Evolutionary conservation across 2,329 filamentous ascomycete genomes (phyloP).

Genomic region (Trichoderma hamatum): DNA sequence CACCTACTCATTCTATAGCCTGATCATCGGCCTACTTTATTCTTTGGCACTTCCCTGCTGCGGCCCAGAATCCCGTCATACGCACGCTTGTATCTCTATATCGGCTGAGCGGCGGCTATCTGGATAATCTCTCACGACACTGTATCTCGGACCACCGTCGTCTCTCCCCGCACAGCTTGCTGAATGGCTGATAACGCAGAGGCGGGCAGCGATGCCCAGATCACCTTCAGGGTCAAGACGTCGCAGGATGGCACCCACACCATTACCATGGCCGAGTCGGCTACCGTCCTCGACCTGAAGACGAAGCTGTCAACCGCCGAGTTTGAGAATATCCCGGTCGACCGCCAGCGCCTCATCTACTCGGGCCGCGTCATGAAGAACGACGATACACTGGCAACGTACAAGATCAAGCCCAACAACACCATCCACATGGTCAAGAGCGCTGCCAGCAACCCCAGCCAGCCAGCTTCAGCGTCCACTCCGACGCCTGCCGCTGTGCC

Average conservation of each 20-base stretch:
- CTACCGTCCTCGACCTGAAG: conserved; percentile 85
- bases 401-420: conserved; percentile 96
- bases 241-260: conserved; percentile 85
- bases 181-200: conserved; percentile 68
- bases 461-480: conserved; percentile 46
- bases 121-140: conserved; percentile 2
- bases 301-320: conserved; percentile 79
- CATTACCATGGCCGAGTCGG: conserved; percentile 76
- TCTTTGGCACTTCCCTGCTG: neutral
- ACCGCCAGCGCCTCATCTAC: conserved; percentile 94
- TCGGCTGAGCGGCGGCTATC: neutral
- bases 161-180: conserved; percentile 24
- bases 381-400: conserved; percentile 77
- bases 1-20: neutral
- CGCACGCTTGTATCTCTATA: neutral
- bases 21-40: neutral
- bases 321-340: conserved; percentile 82
- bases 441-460: conserved; percentile 77
- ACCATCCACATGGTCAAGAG: conserved; percentile 97
- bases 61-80: neutral
- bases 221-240: conserved; percentile 98
- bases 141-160: neutral
- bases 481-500: conserved; percentile 54
- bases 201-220: conserved; percentile 66
- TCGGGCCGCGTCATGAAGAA: conserved; percentile 97